Conservation (phyloP, 768 basidiomycete genomes). For the Suillus paluster region DNA sequence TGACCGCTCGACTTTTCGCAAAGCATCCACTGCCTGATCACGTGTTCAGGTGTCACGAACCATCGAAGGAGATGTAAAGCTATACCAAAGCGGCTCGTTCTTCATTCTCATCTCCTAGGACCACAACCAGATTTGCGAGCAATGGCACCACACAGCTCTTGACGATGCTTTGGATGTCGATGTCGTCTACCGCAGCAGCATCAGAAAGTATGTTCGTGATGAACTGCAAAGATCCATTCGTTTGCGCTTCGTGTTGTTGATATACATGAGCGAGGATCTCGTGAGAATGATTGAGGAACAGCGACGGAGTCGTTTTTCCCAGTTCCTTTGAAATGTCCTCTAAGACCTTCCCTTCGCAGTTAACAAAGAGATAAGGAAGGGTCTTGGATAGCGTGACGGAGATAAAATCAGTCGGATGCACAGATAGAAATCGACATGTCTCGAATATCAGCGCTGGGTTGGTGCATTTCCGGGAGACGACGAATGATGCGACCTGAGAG, state of each 20-base stretch:
- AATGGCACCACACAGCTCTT: constrained; percentile 71
- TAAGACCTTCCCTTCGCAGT: constrained; percentile 60
- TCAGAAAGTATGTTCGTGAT: constrained; percentile 61
- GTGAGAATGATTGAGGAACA: constrained; percentile 61
- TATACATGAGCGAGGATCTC: constrained; percentile 71
- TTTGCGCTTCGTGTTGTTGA: constrained; percentile 58
- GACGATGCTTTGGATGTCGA: constrained; percentile 55
- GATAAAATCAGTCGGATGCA: constrained; percentile 63
- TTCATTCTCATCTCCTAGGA: constrained; percentile 71
- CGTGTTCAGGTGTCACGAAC: constrained; percentile 30
- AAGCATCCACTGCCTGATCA: constrained; percentile 49
- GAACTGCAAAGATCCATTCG: constrained; percentile 63
- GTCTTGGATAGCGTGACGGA: constrained; percentile 63
- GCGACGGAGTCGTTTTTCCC: constrained; percentile 43
- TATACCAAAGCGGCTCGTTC: constrained; percentile 50
- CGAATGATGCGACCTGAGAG: constrained; percentile 64
- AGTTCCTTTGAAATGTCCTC: constrained; percentile 63
- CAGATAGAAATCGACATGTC: constrained; percentile 68
- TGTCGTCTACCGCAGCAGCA: constrained; percentile 45
- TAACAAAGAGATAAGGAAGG: constrained; percentile 71
- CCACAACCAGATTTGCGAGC: constrained; percentile 75
- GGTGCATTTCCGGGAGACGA: constrained; percentile 59
- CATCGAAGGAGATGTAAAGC: neutral
- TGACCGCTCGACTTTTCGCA: constrained; percentile 48
- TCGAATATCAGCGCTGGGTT: constrained; percentile 66